Evolutionary conservation across 2,329 filamentous ascomycete species (phyloP), one percentile per base, ranked within the genome.

Genomic region (Ustilaginoidea virens): DNA sequence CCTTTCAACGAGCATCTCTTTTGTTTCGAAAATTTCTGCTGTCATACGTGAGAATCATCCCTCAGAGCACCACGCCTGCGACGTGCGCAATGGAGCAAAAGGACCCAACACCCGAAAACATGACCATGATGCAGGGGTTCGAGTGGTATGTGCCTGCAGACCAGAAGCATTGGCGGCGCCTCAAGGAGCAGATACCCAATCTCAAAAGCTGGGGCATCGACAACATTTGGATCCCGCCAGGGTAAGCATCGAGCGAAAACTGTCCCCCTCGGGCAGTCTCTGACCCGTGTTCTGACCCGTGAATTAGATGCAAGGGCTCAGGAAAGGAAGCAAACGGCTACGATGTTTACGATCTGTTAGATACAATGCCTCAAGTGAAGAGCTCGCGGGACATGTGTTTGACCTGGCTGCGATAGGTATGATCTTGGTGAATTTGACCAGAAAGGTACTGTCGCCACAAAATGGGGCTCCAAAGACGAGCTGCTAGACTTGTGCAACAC

Each of bases 341-440:
- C 38, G 73, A 77, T 44, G 62, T 73, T 39, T 82, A 80, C 41
- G 77, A 82, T 42, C 52, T 82, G 15, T 76, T 28, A 9, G 36
- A 26, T 12, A 28, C 5, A 5, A 20, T 9, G 11, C 18, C 5
- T n/a, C n/a, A n/a, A n/a, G n/a, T n/a, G n/a, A n/a, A n/a, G n/a
- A n/a, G n/a, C n/a, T n/a, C n/a, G n/a, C n/a, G n/a, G n/a, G n/a
- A n/a, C n/a, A n/a, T n/a, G n/a, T 19, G 15, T n/a, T 16, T n/a
- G 13, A 19, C 13, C 4, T 7, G n/a, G 16, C 7, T 3, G 7
- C 17, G 16, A 5, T 11, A 43, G 41, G 5, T 52, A 75, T 42
- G 74, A 80, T 36, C 49, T 79, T 2, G 78, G 78, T 24, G 78
- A 83, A 41, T 83, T 82, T 43, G 70, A 81, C 32, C 76, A 81